Percentiles rank a stretch among this genome's conserved stretches.
Conservation (phyloP, 1,139 yeast genomes). For the Saccharomyces hybrid region DNA sequence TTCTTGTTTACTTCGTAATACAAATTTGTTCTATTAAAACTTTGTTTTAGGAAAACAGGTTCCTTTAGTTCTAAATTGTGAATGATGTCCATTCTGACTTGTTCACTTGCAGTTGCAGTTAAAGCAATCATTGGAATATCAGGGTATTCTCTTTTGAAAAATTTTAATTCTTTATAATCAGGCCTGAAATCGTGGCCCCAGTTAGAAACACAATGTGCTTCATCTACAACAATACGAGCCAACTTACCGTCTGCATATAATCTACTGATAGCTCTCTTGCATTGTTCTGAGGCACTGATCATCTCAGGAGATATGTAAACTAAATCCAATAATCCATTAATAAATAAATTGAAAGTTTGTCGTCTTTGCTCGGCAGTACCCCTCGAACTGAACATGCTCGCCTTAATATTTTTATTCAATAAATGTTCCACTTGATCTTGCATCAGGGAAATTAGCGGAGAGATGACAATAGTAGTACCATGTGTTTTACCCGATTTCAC, state of each 20-base stretch:
- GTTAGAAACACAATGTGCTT: conserved; percentile 96
- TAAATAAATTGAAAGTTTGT: conserved; percentile 53
- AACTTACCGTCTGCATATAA: conserved; percentile 49
- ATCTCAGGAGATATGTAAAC: conserved; percentile 93
- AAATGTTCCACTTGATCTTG: conserved; percentile 93
- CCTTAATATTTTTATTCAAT: conserved; percentile 54
- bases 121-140: conserved; percentile 88
- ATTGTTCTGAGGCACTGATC: conserved; percentile 69
- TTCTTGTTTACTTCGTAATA: conserved; percentile 71
- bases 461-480: conserved; percentile 87
- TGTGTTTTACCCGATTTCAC: conserved; percentile 62
- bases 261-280: conserved; percentile 54
- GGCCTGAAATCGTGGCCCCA: conserved; percentile 99
- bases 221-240: conserved; percentile 91
- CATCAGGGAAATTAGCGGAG: conserved; percentile 94
- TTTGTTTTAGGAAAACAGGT: conserved; percentile 44
- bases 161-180: conserved; percentile 76
- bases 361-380: conserved; percentile 58
- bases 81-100: conserved; percentile 78
- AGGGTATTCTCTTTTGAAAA: conserved; percentile 66
- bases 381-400: conserved; percentile 84
- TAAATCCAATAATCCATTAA: conserved; percentile 60
- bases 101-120: conserved; percentile 95
- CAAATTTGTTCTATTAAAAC: conserved; percentile 84
- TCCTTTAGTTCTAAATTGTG: conserved; percentile 55